These are phyloP conservation scores for Crepidotus variabilis DNA, from an alignment of 768 basidiomycete genomes.

Conservation along the genomic window DNA sequence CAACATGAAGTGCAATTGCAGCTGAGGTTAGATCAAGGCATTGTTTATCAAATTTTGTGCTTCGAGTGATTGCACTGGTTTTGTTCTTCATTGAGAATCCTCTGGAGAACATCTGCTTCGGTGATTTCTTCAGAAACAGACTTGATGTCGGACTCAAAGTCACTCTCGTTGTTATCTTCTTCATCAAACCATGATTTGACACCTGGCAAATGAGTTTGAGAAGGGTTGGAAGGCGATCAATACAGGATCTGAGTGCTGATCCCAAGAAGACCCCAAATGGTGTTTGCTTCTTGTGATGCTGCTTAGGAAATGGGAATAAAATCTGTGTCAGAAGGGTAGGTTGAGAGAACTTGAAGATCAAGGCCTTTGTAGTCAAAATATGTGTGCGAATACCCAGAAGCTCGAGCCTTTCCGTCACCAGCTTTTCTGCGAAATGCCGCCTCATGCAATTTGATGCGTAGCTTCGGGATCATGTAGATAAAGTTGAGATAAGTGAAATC, in stretches of 20 bases:
- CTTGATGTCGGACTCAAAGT: not conserved
- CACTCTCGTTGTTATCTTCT: not conserved
- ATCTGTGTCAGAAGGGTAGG: conserved; percentile 17
- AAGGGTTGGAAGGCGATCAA: no score
- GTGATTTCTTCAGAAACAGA: not conserved
- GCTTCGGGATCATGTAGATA: conserved; percentile 10
- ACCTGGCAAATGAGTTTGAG: not conserved
- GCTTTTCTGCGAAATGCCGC: not conserved
- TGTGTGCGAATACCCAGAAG: conserved; percentile 12
- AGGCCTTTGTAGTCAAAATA: conserved; percentile 18
- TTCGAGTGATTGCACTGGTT: not conserved
- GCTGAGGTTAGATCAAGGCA: conserved; percentile 1
- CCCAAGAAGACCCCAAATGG: conserved; percentile 12
- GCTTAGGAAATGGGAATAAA: no score
- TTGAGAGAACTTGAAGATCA: conserved; percentile 12
- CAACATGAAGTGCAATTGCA: not conserved
- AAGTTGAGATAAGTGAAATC: conserved; percentile 13
- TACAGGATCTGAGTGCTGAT: not conserved
- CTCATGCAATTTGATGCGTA: conserved; percentile 2
- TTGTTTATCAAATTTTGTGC: not conserved
- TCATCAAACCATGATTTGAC: not conserved
- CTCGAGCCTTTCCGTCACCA: not conserved
- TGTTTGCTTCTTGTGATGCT: conserved; percentile 16
- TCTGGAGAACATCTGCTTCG: not conserved
- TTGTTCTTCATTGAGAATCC: conserved; percentile 2